Evolutionary conservation across 345 rosid genomes (phyloP).

Genomic region (Dipteronia sinensis): DNA sequence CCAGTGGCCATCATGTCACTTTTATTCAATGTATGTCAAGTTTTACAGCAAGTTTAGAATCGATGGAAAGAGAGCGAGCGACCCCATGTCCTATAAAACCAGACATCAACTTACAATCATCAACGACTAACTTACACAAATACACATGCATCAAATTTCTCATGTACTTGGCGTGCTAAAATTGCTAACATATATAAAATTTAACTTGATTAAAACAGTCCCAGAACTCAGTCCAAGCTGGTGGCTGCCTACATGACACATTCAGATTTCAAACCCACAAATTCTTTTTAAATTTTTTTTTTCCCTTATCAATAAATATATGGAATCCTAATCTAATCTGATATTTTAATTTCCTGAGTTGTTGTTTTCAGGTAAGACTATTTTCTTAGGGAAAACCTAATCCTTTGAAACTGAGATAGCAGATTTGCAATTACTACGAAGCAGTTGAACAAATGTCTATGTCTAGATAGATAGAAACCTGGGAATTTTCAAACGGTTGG

Average conservation of each 20-base stretch:
- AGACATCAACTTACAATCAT: not conserved
- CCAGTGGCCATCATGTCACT: not conserved
- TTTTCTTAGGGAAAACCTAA: not conserved
- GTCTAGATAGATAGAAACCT: too few relatives aligned
- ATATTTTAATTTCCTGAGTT: not conserved
- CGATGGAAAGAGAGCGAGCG: not conserved
- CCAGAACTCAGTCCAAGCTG: constrained; percentile 22
- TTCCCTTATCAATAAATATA: too few relatives aligned
- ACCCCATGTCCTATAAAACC: constrained; percentile 6
- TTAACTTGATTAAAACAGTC: too few relatives aligned
- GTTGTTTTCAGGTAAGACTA: constrained; percentile 25
- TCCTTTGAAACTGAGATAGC: not conserved
- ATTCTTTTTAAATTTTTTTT: too few relatives aligned
- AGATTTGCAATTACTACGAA: not conserved
- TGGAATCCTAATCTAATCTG: not conserved
- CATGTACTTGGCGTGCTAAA: constrained; percentile 13
- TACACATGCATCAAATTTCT: not conserved
- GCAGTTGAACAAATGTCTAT: not conserved
- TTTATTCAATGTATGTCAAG: not conserved
- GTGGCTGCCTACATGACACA: constrained; percentile 25
- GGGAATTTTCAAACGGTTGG: not conserved
- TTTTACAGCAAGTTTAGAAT: too few relatives aligned
- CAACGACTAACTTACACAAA: not conserved
- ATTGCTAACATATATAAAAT: too few relatives aligned
- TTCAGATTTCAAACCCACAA: constrained; percentile 7